Base-by-base conservation (phyloP, 768 basidiomycete species). In the Cystobasidium ongulense region DNA sequence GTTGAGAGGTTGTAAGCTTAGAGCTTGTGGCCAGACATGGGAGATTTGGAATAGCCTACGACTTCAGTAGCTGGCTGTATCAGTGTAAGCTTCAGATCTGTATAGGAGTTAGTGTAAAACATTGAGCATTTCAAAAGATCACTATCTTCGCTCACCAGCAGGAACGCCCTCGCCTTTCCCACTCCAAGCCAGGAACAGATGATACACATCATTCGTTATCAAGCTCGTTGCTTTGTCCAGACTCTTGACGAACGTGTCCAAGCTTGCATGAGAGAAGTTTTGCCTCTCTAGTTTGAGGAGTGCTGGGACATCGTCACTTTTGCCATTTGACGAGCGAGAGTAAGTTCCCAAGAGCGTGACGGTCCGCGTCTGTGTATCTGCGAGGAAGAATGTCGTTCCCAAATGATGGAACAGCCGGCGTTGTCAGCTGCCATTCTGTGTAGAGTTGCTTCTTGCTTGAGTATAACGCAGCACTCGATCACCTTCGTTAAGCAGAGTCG, bases 51-150 rank as follows among this genome's bases (percentile, higher is more conserved):
- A 35, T 25, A n/a, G 61, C 76, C 33, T 33, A 76, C 79, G 64
- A 74, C 76, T 15, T 92, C 90, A 0, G 92, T 97, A 0, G 92
- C 92, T 18, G 95, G 95, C 75, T 85, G 89, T 64, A 96, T 88
- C 21, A 92, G 83, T 75, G 87, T 90, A 76, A 98, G 85, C 82
- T 91, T 91, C 73, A 92, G 82, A 77, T 96, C 93, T 23, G 57
- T 61, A 61, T 23, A n/a, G n/a, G n/a, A n/a, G n/a, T n/a, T n/a
- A n/a, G n/a, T n/a, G n/a, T n/a, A n/a, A n/a, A n/a, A n/a, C n/a
- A n/a, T n/a, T n/a, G n/a, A n/a, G n/a, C n/a, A n/a, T n/a, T n/a
- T n/a, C n/a, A n/a, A n/a, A n/a, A n/a, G n/a, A n/a, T n/a, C n/a
- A n/a, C n/a, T n/a, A n/a, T n/a, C n/a, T 59, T n/a, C 17, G 3